These are phyloP conservation scores for Aureobasidium sp. DNA, from an alignment of 2,329 filamentous ascomycete species.

Conservation along the genomic window DNA sequence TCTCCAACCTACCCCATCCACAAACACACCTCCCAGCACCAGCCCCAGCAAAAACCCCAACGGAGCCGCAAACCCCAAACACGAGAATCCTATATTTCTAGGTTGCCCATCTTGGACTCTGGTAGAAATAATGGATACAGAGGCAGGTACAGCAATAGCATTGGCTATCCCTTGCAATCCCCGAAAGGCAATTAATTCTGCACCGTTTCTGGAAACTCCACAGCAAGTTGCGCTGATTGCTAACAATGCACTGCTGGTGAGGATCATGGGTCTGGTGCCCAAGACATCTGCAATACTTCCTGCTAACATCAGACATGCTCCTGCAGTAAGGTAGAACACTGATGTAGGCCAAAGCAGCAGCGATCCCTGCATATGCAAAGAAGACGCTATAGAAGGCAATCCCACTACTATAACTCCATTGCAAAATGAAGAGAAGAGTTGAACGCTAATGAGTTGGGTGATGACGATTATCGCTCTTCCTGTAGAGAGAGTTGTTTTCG, in stretches of 20 bases:
- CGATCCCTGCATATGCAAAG: neutral
- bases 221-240: constrained; percentile 29
- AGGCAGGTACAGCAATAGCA: constrained; percentile 16
- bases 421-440: constrained; percentile 17
- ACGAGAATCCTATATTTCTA: constrained; percentile 45
- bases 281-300: constrained; percentile 44
- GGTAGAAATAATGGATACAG: constrained; percentile 42
- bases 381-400: constrained; percentile 15
- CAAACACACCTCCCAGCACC: constrained; percentile 42
- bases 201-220: constrained; percentile 29
- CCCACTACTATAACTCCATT: constrained; percentile 18
- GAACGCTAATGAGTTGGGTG: constrained; percentile 16
- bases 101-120: constrained; percentile 38
- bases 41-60: constrained; percentile 45
- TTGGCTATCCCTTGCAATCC: constrained; percentile 11
- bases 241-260: constrained; percentile 36
- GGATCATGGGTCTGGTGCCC: constrained; percentile 38
- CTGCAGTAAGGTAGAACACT: constrained; percentile 36
- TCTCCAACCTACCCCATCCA: constrained; percentile 43
- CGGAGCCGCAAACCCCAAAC: constrained; percentile 41
- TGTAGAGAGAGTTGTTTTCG: constrained; percentile 5
- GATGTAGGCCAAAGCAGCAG: constrained; percentile 21
- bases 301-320: constrained; percentile 41
- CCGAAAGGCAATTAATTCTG: constrained; percentile 13
- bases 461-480: constrained; percentile 15